phyloP scores from a whole-genome alignment of 495 filamentous ascomycete species.

The Penicillium nucicola region DNA sequence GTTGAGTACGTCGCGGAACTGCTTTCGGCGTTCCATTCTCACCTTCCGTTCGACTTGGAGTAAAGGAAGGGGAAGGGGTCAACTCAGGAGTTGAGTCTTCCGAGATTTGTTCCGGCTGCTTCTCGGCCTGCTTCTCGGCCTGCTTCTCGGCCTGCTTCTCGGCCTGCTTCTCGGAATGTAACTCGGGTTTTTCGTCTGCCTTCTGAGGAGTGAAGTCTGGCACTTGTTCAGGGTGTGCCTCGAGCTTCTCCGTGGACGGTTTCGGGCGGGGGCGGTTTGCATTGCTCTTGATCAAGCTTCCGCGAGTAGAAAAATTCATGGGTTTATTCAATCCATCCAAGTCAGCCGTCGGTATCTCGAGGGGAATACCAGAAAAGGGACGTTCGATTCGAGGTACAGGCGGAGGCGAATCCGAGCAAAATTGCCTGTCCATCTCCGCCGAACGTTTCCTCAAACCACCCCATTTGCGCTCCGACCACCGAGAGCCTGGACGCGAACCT shows the following conservation, averaged over 20 bases:
- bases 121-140: neutral
- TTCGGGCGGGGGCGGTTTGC: constrained; percentile 17
- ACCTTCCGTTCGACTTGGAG: constrained; percentile 8
- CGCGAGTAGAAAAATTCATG: constrained; percentile 57
- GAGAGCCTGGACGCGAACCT: constrained; percentile 32
- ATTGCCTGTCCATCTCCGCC: constrained; percentile 32
- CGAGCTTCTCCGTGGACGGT: neutral
- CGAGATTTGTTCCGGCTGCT: constrained; percentile 2
- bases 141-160: neutral
- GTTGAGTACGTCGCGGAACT: constrained; percentile 41
- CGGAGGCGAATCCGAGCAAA: constrained; percentile 27
- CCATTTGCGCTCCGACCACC: constrained; percentile 48
- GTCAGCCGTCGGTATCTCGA: constrained; percentile 53
- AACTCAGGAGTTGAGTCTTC: neutral
- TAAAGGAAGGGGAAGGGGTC: constrained; percentile 1
- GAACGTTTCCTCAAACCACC: constrained; percentile 36
- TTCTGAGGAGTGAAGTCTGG: neutral
- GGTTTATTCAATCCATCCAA: constrained; percentile 52
- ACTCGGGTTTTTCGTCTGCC: neutral
- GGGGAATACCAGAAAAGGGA: constrained; percentile 50
- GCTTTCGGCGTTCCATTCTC: constrained; percentile 28
- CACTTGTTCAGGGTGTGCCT: constrained; percentile 15
- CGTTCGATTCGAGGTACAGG: constrained; percentile 35
- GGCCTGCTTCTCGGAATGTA: neutral
- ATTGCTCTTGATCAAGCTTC: constrained; percentile 40